phyloP scores from a whole-genome alignment of 2,329 filamentous ascomycete species.

The Colletotrichum sp. region DNA sequence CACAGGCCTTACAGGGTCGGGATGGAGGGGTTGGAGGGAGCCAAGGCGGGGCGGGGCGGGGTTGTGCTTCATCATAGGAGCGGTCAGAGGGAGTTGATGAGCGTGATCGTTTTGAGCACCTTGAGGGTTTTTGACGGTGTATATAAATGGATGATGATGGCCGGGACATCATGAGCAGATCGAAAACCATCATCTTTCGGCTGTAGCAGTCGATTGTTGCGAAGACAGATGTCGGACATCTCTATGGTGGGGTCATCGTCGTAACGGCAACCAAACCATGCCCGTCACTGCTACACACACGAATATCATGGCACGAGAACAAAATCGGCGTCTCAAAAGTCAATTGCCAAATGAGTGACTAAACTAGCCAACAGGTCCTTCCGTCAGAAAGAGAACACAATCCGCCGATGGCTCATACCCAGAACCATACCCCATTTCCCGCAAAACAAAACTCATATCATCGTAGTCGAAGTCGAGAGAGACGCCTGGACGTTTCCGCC shows the following conservation, averaged over 20 bases:
- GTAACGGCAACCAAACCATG: no score
- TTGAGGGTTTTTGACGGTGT: neutral
- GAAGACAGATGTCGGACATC: neutral
- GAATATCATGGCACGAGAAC: no score
- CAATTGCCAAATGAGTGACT: conserved; percentile 15
- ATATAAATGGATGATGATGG: neutral
- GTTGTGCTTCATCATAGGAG: conserved; percentile 8
- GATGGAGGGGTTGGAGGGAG: neutral
- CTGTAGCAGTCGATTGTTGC: neutral
- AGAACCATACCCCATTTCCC: neutral
- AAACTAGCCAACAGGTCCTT: neutral
- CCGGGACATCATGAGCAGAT: neutral
- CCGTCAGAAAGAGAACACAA: neutral
- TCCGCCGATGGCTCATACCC: neutral
- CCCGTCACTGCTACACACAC: no score
- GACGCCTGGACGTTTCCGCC: neutral
- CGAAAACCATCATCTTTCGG: rapidly evolving
- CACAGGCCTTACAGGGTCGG: neutral
- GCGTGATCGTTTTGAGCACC: neutral
- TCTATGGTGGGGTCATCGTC: rapidly evolving
- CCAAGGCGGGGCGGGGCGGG: conserved; percentile 16
- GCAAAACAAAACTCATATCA: neutral
- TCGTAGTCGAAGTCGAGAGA: neutral
- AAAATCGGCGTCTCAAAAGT: neutral
- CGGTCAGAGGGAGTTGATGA: neutral